Percentiles rank a stretch among this genome's conserved stretches.
These are phyloP conservation scores for Salix arbutifolia DNA, from an alignment of 345 rosid genomes.

Conservation along the genomic window DNA sequence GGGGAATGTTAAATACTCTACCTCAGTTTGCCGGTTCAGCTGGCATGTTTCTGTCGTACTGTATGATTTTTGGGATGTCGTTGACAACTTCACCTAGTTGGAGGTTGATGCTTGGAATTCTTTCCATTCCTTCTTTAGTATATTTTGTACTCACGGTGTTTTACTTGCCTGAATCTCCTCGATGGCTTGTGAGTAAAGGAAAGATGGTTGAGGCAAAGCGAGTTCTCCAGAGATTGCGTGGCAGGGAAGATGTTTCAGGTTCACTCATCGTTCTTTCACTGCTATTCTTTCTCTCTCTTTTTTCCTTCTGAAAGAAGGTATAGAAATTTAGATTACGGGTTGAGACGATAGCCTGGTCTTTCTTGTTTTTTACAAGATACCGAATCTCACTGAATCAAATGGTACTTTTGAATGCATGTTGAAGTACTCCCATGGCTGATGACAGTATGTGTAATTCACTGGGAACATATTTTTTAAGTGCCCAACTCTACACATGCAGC, in stretches of 20 bases:
- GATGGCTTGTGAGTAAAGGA: conserved; percentile 99
- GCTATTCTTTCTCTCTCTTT: neutral
- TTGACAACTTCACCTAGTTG: conserved; percentile 67
- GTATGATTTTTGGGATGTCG: conserved; percentile 91
- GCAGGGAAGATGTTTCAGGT: conserved; percentile 95
- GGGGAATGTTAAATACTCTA: conserved; percentile 85
- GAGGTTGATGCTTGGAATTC: conserved; percentile 93
- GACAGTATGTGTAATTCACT: neutral
- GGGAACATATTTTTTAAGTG: neutral
- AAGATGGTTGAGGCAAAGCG: conserved; percentile 75
- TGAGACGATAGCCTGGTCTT: neutral
- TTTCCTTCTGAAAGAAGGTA: neutral
- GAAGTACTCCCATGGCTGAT: neutral
- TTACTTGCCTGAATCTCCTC: conserved; percentile 96
- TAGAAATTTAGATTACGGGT: neutral
- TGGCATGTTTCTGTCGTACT: conserved; percentile 88
- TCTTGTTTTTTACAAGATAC: neutral
- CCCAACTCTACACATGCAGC: neutral
- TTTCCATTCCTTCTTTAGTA: conserved; percentile 72
- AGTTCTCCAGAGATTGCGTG: conserved; percentile 83
- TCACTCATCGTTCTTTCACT: conserved; percentile 8
- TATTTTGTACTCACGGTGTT: conserved; percentile 64
- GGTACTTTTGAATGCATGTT: neutral
- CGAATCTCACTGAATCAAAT: neutral
- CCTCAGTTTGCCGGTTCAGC: conserved; percentile 95